These are phyloP conservation scores for Sabuloglossum arenarium DNA, from an alignment of 495 filamentous ascomycete species.

Conservation along the genomic window DNA sequence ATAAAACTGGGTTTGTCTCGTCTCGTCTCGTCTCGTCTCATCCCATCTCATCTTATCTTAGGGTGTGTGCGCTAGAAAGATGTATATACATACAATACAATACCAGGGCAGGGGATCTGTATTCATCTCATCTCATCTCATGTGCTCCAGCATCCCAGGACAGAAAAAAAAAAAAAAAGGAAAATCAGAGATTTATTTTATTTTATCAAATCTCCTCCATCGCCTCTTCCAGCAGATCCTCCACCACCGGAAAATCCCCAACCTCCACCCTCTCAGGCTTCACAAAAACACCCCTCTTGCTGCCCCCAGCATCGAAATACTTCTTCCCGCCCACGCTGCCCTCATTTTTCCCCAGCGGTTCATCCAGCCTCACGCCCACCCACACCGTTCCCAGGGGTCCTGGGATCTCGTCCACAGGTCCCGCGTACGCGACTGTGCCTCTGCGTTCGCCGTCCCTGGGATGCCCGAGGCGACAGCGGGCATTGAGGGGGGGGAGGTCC, in stretches of 20 bases:
- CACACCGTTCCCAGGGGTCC: slow-evolving; percentile 43
- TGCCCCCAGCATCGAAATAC: slow-evolving; percentile 53
- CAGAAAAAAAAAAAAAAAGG: background rate
- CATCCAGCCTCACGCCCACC: slow-evolving; percentile 71
- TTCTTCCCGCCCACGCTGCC: slow-evolving; percentile 55
- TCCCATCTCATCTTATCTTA: too few species aligned
- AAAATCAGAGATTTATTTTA: too few species aligned
- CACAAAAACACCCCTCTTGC: slow-evolving; percentile 69
- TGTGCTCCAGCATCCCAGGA: too few species aligned
- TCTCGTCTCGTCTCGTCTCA: too few species aligned
- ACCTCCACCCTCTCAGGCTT: slow-evolving; percentile 76
- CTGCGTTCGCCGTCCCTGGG: slow-evolving; percentile 38
- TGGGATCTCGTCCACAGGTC: slow-evolving; percentile 64
- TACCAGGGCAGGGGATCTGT: too few species aligned
- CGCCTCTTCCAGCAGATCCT: slow-evolving; percentile 46
- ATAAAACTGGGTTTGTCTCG: too few species aligned
- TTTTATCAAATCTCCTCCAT: slow-evolving; percentile 83
- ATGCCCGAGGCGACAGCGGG: slow-evolving; percentile 38
- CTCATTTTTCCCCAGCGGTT: slow-evolving; percentile 80
- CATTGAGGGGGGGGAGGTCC: slow-evolving; percentile 14
- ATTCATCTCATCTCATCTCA: too few species aligned
- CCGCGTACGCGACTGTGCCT: slow-evolving; percentile 68
- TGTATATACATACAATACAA: too few species aligned
- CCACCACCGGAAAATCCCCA: slow-evolving; percentile 57
- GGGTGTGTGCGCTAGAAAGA: too few species aligned